Evolutionary conservation across 345 rosid genomes (phyloP).

Genomic region (Eutrema heterophyllum): DNA sequence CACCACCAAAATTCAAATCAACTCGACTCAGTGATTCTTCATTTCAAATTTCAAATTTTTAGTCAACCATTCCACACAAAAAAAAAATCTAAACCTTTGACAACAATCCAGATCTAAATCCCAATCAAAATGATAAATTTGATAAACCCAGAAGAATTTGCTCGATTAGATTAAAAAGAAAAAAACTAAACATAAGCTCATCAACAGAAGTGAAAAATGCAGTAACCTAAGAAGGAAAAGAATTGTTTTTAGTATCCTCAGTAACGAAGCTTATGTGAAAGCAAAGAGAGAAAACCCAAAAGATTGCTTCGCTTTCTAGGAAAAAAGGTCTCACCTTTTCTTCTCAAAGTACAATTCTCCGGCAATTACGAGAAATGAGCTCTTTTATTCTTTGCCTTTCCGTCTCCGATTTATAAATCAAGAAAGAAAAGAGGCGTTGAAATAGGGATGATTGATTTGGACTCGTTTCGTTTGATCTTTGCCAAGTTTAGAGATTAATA

Average conservation of each 20-base stretch:
- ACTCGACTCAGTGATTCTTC: neutral
- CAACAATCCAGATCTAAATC: slow-evolving; percentile 14
- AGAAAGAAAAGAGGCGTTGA: slow-evolving; percentile 15
- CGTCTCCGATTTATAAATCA: slow-evolving; percentile 4
- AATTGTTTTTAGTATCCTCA: neutral
- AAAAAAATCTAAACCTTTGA: neutral
- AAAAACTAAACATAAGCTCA: neutral
- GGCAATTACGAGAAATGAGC: neutral
- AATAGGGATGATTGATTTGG: neutral
- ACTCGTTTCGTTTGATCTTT: slow-evolving; percentile 12
- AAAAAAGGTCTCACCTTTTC: slow-evolving; percentile 26
- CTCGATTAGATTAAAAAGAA: neutral
- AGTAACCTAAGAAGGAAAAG: neutral
- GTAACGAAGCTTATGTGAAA: neutral
- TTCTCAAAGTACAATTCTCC: slow-evolving; percentile 2
- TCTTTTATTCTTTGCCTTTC: neutral
- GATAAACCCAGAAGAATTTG: neutral
- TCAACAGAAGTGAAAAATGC: neutral
- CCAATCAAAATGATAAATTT: neutral
- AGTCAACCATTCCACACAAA: neutral
- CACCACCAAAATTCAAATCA: neutral
- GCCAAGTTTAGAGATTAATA: slow-evolving; percentile 12
- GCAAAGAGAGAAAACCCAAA: slow-evolving; percentile 2
- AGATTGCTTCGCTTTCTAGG: slow-evolving; percentile 23
- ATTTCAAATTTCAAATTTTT: slow-evolving; percentile 4